Evolutionary conservation across 2,329 filamentous ascomycete genomes (phyloP), one percentile per base, ranked within the genome.

Genomic region (Calonectria fujianensis): DNA sequence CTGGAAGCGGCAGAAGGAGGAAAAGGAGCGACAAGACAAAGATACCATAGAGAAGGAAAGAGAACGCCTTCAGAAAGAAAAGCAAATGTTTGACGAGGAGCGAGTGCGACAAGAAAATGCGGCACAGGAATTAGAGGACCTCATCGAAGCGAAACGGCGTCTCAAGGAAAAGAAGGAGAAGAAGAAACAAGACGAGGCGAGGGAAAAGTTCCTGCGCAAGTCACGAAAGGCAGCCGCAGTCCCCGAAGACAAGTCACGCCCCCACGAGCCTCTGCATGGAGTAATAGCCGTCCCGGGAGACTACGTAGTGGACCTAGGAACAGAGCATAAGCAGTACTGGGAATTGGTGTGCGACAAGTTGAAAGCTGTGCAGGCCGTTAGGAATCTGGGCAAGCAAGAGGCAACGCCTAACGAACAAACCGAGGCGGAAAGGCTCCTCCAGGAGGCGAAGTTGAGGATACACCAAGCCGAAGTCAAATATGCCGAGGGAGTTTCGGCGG

Each of bases 1-100:
- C 3, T 88, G 92, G 67, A 93, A 91, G 82, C 86, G 91, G 54
- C 87, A 91, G 75, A 90, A 90, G 85, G 90, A 88, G 41, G 89
- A 85, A 16, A 85, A 85, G 70, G 84, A 87, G 59, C 83, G 86
- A 69, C 76, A 76, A 11, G 81, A 82, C 8, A 80, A 80, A 61
- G 82, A 86, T n/a, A 79, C 79, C 54, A 74, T 86, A 52, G 82
- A 86, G 68, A 83, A 83, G 69, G 86, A 88, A 75, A 81, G 83
- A 35, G 82, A 81, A 52, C 82, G 85, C 27, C 77, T 87, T 9
- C 81, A 82, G 8, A 85, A 87, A 74, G 80, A 82, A 67, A 83
- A 85, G 74, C 82, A 85, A 48, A 80, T 85, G 81, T 82, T 83
- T 11, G 82, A 86, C 29, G 84, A 86, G 69, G 86, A 87, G 75